These are phyloP conservation scores for Rosa multiflora DNA, from an alignment of 306 rosid species.

Conservation along the genomic window DNA sequence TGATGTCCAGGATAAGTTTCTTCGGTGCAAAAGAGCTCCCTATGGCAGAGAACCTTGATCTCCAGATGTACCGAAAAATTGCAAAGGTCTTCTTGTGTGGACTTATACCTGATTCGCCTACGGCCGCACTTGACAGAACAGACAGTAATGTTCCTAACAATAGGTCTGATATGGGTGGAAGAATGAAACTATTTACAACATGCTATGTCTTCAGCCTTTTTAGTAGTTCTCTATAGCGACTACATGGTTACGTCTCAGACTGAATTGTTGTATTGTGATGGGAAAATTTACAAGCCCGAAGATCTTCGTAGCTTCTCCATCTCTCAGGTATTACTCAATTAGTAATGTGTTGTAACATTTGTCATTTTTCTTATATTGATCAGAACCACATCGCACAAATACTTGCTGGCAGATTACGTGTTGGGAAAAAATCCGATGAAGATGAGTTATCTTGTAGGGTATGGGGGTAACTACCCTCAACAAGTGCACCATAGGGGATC, in stretches of 20 bases:
- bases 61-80: constrained; percentile 61
- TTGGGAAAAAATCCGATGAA: constrained; percentile 52
- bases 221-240: constrained; percentile 61
- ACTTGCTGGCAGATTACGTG: constrained; percentile 56
- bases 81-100: constrained; percentile 57
- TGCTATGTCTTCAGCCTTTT: constrained; percentile 64
- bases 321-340: constrained; percentile 48
- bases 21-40: constrained; percentile 41
- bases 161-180: constrained; percentile 58
- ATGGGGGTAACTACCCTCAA: constrained; percentile 50
- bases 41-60: constrained; percentile 49
- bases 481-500: constrained; percentile 68
- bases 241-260: constrained; percentile 60
- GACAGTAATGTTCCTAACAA: constrained; percentile 35
- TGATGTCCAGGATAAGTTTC: constrained; percentile 59
- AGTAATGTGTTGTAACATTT: constrained; percentile 2
- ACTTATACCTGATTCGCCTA: constrained; percentile 68
- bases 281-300: constrained; percentile 39
- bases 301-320: constrained; percentile 63
- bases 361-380: not conserved
- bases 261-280: constrained; percentile 48
- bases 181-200: constrained; percentile 55
- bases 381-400: not conserved
- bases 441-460: constrained; percentile 71
- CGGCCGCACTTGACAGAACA: constrained; percentile 54